Conservation (phyloP, 208 protist genomes). For the Porcisia deanei region DNA sequence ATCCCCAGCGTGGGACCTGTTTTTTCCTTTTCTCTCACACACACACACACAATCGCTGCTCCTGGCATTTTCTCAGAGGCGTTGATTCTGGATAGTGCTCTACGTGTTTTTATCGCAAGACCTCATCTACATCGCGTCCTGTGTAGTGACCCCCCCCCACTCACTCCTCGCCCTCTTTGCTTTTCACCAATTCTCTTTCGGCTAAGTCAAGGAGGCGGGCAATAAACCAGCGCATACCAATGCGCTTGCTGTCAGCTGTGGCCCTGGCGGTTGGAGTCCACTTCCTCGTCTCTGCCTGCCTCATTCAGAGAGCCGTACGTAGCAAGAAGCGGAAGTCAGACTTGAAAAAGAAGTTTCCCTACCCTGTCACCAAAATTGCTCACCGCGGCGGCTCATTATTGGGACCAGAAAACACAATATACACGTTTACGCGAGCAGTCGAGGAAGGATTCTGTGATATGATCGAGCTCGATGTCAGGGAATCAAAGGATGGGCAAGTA, state of each 20-base stretch:
- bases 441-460: slow-evolving; percentile 50
- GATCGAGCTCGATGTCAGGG: slow-evolving; percentile 76
- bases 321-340: slow-evolving; percentile 23
- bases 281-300: slow-evolving; percentile 17
- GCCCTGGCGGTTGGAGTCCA: slow-evolving; percentile 19
- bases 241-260: not conserved
- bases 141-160: not conserved
- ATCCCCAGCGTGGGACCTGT: not conserved
- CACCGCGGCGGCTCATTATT: slow-evolving; percentile 75
- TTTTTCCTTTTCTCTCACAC: too few species aligned
- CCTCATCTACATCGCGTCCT: not conserved
- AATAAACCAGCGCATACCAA: not conserved
- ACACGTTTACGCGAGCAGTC: slow-evolving; percentile 59
- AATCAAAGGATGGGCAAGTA: slow-evolving; percentile 65
- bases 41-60: not conserved
- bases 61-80: not conserved
- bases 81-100: not conserved
- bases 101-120: not conserved
- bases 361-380: slow-evolving; percentile 56
- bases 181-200: not conserved
- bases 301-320: slow-evolving; percentile 21
- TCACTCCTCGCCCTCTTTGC: not conserved
- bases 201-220: not conserved
- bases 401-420: slow-evolving; percentile 84
- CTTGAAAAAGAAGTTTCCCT: slow-evolving; percentile 66